Evolutionary conservation across 495 filamentous ascomycete species (phyloP).

Genomic region (Penicillium psychrofluorescens): DNA sequence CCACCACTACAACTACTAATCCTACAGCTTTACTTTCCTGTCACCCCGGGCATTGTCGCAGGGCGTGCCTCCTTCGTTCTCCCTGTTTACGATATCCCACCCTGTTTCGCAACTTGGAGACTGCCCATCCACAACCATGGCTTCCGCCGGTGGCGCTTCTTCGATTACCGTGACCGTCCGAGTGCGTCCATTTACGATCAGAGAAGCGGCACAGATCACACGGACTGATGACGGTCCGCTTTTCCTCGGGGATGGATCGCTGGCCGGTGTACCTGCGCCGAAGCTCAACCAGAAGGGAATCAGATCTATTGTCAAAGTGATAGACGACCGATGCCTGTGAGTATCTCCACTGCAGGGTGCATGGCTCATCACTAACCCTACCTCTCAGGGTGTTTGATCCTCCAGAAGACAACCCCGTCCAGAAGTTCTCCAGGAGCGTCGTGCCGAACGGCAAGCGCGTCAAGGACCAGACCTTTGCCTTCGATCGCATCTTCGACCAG

Average conservation of each 20-base stretch:
- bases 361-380: slow-evolving; percentile 6
- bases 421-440: slow-evolving; percentile 77
- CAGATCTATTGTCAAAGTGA: slow-evolving; percentile 85
- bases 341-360: slow-evolving; percentile 22
- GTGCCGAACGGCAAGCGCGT: slow-evolving; percentile 83
- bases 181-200: slow-evolving; percentile 82
- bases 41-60: slow-evolving; percentile 13
- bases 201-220: slow-evolving; percentile 60
- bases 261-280: slow-evolving; percentile 72
- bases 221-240: slow-evolving; percentile 79
- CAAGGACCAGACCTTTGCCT: slow-evolving; percentile 96
- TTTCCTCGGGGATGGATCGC: slow-evolving; percentile 90
- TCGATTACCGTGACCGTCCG: slow-evolving; percentile 71
- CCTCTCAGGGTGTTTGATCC: slow-evolving; percentile 85
- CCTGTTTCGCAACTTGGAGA: slow-evolving; percentile 8
- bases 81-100: too few species aligned
- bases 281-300: slow-evolving; percentile 84
- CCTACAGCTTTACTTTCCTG: slow-evolving; percentile 1
- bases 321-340: slow-evolving; percentile 94
- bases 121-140: slow-evolving; percentile 33
- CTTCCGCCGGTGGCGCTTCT: slow-evolving; percentile 51
- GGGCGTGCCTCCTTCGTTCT: slow-evolving; percentile 13
- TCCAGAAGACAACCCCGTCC: slow-evolving; percentile 92
- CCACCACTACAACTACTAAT: slow-evolving; percentile 14
- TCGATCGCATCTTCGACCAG: slow-evolving; percentile 96